Percentiles rank a stretch among this genome's conserved stretches.
Evolutionary conservation across 805 yeast genomes (phyloP).

Genomic region (Spathaspora arborariae): DNA sequence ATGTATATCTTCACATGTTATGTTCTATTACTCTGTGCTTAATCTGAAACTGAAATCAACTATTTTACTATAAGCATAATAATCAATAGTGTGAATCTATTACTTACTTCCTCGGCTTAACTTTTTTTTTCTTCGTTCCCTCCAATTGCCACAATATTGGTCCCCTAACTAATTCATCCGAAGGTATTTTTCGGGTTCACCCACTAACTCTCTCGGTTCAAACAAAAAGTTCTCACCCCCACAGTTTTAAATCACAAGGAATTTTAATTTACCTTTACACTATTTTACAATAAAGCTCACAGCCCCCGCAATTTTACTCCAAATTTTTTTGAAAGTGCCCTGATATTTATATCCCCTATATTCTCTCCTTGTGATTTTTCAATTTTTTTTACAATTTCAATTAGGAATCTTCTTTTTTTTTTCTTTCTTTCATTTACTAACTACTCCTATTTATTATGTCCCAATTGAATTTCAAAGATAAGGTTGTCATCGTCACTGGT

Average conservation of each 20-base stretch:
- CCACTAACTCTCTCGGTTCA: no score
- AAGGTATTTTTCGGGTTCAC: neutral
- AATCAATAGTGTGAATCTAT: no score
- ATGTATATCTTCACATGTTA: no score
- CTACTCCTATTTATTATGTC: constrained; percentile 18
- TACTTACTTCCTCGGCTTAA: no score
- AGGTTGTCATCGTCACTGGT: constrained; percentile 92
- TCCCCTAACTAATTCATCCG: neutral
- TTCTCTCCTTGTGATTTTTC: neutral
- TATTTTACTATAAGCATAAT: no score
- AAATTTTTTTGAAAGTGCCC: neutral
- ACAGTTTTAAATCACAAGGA: neutral
- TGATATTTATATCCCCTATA: neutral
- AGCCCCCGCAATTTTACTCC: neutral
- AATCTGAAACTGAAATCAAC: no score
- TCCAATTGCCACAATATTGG: neutral
- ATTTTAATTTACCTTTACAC: no score
- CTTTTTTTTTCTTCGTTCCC: no score
- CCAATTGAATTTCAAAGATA: constrained; percentile 57
- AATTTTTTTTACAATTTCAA: neutral
- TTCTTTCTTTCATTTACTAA: no score
- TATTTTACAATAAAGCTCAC: neutral
- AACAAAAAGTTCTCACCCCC: neutral
- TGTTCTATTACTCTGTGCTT: no score
- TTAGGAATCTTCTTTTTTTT: neutral